Evolutionary conservation across 2,329 filamentous ascomycete genomes (phyloP), one percentile per base, ranked within the genome.

Genomic region (Penicillium sp.): DNA sequence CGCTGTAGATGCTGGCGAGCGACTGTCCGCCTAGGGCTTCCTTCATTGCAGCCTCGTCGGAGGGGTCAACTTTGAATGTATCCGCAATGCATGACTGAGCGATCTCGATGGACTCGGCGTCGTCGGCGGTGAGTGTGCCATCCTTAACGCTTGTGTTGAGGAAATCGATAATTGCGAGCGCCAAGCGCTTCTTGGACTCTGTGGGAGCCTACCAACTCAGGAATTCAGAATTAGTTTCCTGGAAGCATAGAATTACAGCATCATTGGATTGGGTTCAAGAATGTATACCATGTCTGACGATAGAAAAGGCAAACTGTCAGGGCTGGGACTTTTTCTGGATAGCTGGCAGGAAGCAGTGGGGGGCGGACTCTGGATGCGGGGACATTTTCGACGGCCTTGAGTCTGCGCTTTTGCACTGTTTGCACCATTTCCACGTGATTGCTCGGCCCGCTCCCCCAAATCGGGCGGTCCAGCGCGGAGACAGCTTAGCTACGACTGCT

Each of bases 81-180:
- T 98, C 94, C 69, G 90, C 87, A 78, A 99, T 98, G 82, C 94
- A 97, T 81, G 93, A 93, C 76, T 91, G 86, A 68, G 95, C 95
- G 56, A 99, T 90, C 76, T 99, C 95, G 77, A 99, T 91, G 66
- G 90, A 94, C 75, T 99, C 95, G 70, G 90, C 88, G 78, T 99
- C 94, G 71, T 98, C 95, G 71, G 90, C 82, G 58, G 90, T 86
- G 62, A 99, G 86, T 49, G 93, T 96, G 73, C 95, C 95, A 77
- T 99, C 95, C 66, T 88, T 90, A 70, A 92, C 83, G 50, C 93
- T 96, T 63, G 87, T 89, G 71, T 86, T 86, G 64, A 99, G 90
- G 84, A 97, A 99, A 82, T 98, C 92, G 83, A 96, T 92, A 79
- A 99, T 94, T 71, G 95, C 92, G 76, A 99, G 91, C 78, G 95